Evolutionary conservation across 179 eudicot species (phyloP).

Genomic region (Carnegiea gigantea): DNA sequence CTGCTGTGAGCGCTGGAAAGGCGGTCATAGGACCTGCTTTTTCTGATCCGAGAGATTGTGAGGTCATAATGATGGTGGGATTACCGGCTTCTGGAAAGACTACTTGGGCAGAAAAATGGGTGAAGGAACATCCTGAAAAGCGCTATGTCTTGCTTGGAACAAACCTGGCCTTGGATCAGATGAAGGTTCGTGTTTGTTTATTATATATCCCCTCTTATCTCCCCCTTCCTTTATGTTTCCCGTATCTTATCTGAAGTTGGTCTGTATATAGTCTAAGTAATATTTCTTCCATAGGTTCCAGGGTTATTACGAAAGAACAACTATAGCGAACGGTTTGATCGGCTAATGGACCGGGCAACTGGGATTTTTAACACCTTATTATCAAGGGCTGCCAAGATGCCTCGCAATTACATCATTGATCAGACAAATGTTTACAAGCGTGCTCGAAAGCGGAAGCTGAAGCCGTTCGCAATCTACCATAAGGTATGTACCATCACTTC

Average conservation of each 20-base stretch:
- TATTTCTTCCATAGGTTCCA: conserved; percentile 44
- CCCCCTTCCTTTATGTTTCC: neutral
- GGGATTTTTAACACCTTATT: conserved; percentile 55
- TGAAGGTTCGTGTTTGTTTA: conserved; percentile 50
- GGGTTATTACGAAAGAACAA: conserved; percentile 52
- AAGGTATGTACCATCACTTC: conserved; percentile 37
- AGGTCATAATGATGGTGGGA: conserved; percentile 75
- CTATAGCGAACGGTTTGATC: conserved; percentile 60
- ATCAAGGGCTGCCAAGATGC: conserved; percentile 55
- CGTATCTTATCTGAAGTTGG: neutral
- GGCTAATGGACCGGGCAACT: conserved; percentile 57
- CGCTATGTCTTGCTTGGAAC: conserved; percentile 71
- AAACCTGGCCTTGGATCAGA: conserved; percentile 57
- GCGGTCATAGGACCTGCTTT: conserved; percentile 51
- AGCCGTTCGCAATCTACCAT: conserved; percentile 47
- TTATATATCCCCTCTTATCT: neutral
- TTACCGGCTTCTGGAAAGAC: conserved; percentile 75
- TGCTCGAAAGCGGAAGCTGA: conserved; percentile 61
- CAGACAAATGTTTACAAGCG: conserved; percentile 71
- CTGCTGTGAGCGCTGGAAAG: conserved; percentile 45
- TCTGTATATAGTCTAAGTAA: neutral
- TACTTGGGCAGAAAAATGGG: conserved; percentile 76
- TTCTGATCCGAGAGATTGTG: conserved; percentile 42
- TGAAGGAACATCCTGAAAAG: conserved; percentile 58
- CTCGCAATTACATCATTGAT: conserved; percentile 61